Evolutionary conservation across 352 stramenopile species (phyloP).

Genomic region (Phytophthora crassamura): DNA sequence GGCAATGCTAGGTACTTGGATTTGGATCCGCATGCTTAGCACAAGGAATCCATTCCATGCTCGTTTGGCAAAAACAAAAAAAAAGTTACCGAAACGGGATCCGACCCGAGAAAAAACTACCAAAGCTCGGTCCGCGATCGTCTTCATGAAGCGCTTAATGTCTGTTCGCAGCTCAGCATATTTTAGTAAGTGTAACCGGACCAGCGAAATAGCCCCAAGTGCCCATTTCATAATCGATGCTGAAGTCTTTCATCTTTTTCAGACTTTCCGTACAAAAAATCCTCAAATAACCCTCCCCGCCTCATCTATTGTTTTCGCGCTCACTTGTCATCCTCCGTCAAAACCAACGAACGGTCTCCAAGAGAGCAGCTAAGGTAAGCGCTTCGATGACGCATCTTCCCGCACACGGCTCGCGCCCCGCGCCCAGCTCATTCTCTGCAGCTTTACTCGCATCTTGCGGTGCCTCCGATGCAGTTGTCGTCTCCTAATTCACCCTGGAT

Average conservation of each 20-base stretch:
- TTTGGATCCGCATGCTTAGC: no score
- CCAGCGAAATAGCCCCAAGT: no score
- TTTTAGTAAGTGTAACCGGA: no score
- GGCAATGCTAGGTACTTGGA: no score
- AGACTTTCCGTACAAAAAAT: neutral
- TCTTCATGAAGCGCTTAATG: no score
- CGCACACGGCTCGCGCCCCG: neutral
- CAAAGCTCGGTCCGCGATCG: no score
- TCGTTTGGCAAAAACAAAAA: no score
- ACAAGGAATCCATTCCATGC: no score
- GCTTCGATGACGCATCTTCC: conserved; percentile 2
- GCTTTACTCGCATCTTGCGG: neutral
- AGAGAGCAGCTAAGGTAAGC: conserved; percentile 15
- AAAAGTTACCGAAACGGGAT: no score
- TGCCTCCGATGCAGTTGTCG: neutral
- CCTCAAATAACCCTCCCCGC: neutral
- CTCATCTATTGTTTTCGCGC: neutral
- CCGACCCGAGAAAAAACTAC: no score
- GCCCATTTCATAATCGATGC: neutral
- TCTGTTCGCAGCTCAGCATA: no score
- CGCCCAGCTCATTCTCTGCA: neutral
- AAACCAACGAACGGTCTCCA: conserved; percentile 9
- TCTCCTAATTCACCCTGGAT: neutral
- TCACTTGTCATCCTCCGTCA: conserved; percentile 5
- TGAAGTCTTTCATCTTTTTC: neutral